Base-by-base conservation (phyloP, 345 rosid species). In the Aethionema arabicum region DNA sequence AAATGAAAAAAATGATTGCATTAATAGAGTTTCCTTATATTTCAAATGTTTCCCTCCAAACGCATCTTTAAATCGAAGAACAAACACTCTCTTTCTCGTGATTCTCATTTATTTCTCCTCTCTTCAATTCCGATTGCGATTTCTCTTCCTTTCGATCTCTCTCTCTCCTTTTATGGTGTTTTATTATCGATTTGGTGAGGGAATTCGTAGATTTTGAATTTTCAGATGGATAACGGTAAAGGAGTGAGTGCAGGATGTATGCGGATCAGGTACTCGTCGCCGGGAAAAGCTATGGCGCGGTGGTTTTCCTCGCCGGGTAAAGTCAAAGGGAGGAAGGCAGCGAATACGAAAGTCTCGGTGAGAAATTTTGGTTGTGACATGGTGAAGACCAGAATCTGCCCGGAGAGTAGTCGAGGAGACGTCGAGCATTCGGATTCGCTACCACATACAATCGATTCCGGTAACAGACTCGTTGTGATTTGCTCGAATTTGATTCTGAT, bases 31-130 rank as follows among this genome's bases (percentile, higher is more conserved):
- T 50, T 29, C 47, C 57, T 48, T 56, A 45, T 0, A 65, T 72
- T 21, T 66, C 71, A 66, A 73, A 73, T 55, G 42, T 42, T 72
- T 67, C 77, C 73, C 73, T 67, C 77, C 77, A 41, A 55, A 60
- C 27, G 54, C 41, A 4, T 29, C 29, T 11, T 9, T 2, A 27
- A 21, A 71, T 44, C 5, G 43, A 64, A 56, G 54, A 45, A 59
- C 58, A 13, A 59, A 51, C 54, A 31, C 64, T 67, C 47, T 61
- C 39, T 27, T 41, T 73, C 77, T 61, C 73, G 68, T 67, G 68
- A 61, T 60, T 48, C 76, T 47, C 76, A 73, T 67, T 73, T 35
- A 55, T 61, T 52, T 38, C 64, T 41, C 13, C 59, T 53, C 12
- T 69, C 61, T 52, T 61, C 56, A 46, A 51, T 52, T 47, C 55